Percentiles rank a stretch among this genome's conserved stretches.
Evolutionary conservation across 257 asterid species (phyloP).

Genomic region (Thymus mandschuricus): DNA sequence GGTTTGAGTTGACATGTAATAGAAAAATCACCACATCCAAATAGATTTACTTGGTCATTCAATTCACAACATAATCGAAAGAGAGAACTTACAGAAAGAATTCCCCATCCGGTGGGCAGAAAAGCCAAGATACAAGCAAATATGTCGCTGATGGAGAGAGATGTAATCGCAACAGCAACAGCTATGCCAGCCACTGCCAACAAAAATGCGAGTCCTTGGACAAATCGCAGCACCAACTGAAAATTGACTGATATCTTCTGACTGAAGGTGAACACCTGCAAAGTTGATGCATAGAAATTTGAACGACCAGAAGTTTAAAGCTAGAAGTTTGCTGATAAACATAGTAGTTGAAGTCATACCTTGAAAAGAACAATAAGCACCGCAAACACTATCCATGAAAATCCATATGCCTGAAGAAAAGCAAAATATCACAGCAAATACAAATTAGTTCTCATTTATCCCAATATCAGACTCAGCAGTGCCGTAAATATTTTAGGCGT

Average conservation of each 20-base stretch:
- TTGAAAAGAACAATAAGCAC: slow-evolving; percentile 85
- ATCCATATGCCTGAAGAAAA: slow-evolving; percentile 72
- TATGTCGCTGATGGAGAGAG: slow-evolving; percentile 67
- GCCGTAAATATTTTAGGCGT: neutral
- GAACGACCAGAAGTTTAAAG: slow-evolving; percentile 6
- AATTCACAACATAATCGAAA: neutral
- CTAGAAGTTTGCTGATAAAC: neutral
- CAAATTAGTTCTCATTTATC: slow-evolving; percentile 5
- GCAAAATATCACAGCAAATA: slow-evolving; percentile 17
- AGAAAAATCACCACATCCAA: neutral
- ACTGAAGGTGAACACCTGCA: slow-evolving; percentile 95
- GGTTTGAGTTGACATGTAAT: neutral
- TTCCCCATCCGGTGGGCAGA: slow-evolving; percentile 98
- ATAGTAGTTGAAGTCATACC: slow-evolving; percentile 48
- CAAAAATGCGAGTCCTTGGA: slow-evolving; percentile 85
- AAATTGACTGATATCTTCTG: slow-evolving; percentile 97
- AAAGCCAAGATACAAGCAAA: slow-evolving; percentile 92
- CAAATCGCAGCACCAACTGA: slow-evolving; percentile 88
- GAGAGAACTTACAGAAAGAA: slow-evolving; percentile 75
- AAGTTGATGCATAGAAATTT: slow-evolving; percentile 30
- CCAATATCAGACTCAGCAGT: neutral
- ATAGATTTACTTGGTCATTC: neutral
- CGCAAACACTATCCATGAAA: slow-evolving; percentile 89
- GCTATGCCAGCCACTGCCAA: slow-evolving; percentile 80
- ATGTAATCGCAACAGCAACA: slow-evolving; percentile 66